Evolutionary conservation across 75 land plant genomes (phyloP).

Genomic region (Cupressus sempervirens): DNA sequence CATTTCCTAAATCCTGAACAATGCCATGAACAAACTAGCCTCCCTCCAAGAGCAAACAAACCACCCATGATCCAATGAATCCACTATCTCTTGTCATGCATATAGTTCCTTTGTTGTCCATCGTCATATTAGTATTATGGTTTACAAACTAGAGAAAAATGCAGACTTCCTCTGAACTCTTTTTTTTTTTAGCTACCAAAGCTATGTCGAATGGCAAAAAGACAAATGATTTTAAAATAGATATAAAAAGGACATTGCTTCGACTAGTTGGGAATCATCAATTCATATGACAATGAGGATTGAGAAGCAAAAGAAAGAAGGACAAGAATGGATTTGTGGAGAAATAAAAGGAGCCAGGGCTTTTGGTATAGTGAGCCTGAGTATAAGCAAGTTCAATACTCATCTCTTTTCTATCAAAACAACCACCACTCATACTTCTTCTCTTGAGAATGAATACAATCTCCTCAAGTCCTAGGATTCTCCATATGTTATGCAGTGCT

Average conservation of each 20-base stretch:
- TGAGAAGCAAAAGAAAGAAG: background rate
- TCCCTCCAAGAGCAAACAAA: constrained; percentile 27
- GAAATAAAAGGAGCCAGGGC: constrained; percentile 36
- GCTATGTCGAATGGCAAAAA: no score
- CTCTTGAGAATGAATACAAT: constrained; percentile 25
- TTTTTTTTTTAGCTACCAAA: background rate
- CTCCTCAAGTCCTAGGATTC: constrained; percentile 22
- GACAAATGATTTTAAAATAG: no score
- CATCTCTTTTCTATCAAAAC: constrained; percentile 55
- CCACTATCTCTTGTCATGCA: constrained; percentile 64
- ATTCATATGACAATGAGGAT: background rate
- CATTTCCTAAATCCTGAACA: constrained; percentile 36
- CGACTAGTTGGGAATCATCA: no score
- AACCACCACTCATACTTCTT: background rate
- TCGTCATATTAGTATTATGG: background rate
- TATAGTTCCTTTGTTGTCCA: constrained; percentile 20
- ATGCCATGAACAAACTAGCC: constrained; percentile 48
- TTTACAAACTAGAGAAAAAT: background rate
- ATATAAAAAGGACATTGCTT: no score
- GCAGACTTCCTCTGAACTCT: background rate
- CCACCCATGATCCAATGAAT: constrained; percentile 57
- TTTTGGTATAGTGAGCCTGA: constrained; percentile 43
- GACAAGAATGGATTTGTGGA: constrained; percentile 28
- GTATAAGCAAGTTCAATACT: constrained; percentile 18
- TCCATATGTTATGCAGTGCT: constrained; percentile 41